Conservation (phyloP, 2,329 filamentous ascomycete genomes). For the Diaporthe batatas region DNA sequence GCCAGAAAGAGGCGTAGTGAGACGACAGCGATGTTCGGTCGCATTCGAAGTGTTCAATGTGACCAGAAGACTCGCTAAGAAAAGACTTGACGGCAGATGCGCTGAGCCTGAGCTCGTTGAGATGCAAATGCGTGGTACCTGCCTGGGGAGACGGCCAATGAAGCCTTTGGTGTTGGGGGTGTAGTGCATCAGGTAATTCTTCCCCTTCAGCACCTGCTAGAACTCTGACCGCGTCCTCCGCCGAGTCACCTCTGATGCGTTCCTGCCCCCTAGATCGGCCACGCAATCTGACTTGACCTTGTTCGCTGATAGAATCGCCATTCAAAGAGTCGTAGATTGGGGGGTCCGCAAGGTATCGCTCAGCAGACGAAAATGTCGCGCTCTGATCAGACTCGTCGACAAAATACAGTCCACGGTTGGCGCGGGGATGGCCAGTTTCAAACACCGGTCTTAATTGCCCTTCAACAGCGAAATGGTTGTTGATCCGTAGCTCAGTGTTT, state of each 20-base stretch:
- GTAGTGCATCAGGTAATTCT: constrained; percentile 20
- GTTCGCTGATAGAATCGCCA: neutral
- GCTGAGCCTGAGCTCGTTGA: constrained; percentile 65
- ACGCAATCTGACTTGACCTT: neutral
- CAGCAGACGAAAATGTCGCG: constrained; percentile 58
- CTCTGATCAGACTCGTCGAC: constrained; percentile 64
- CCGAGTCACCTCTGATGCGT: constrained; percentile 33
- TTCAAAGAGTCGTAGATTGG: constrained; percentile 54
- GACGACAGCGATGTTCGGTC: constrained; percentile 55
- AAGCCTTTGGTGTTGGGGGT: constrained; percentile 19
- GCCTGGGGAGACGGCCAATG: constrained; percentile 37
- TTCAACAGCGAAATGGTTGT: constrained; percentile 59
- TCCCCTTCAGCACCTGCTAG: constrained; percentile 36
- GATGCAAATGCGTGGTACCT: constrained; percentile 66
- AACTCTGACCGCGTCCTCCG: constrained; percentile 29
- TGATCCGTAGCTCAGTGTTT: constrained; percentile 49
- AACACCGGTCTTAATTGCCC: constrained; percentile 55
- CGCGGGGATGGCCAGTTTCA: constrained; percentile 48
- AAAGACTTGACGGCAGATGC: constrained; percentile 58
- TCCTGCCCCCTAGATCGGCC: constrained; percentile 33
- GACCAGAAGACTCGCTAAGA: constrained; percentile 58
- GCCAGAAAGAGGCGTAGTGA: constrained; percentile 37
- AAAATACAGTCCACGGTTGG: constrained; percentile 59
- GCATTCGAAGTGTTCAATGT: constrained; percentile 67
- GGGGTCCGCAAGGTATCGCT: constrained; percentile 63